Evolutionary conservation across 331 rosid species (phyloP).

Genomic region (Acacia pycnantha): DNA sequence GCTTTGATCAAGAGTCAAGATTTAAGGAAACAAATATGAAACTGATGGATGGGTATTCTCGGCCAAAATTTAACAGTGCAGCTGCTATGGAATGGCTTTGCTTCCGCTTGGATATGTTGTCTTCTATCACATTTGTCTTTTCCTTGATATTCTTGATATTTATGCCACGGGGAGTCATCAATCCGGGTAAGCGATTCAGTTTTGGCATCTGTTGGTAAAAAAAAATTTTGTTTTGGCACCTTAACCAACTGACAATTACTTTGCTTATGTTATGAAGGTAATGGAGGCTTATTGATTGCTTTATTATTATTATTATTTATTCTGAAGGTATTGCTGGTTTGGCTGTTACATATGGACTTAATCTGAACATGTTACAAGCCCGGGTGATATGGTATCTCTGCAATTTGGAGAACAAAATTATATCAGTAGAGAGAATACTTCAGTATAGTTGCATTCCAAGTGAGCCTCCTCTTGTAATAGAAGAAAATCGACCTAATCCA

Average conservation of each 20-base stretch:
- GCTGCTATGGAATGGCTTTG: conserved; percentile 69
- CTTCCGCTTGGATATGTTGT: conserved; percentile 51
- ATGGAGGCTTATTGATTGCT: background rate
- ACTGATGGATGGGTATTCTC: conserved; percentile 59
- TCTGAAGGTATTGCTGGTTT: conserved; percentile 59
- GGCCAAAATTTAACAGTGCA: conserved; percentile 49
- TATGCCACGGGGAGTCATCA: conserved; percentile 22
- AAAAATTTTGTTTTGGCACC: background rate
- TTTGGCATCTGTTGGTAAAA: background rate
- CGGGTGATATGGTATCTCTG: conserved; percentile 46
- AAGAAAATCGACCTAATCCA: conserved; percentile 38
- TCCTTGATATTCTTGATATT: too few relatives aligned
- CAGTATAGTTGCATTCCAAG: conserved; percentile 47
- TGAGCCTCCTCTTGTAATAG: conserved; percentile 58
- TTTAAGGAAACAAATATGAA: conserved; percentile 37
- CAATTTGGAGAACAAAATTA: conserved; percentile 56
- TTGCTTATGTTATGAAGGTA: background rate
- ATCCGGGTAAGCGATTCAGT: conserved; percentile 54
- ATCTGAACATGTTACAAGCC: conserved; percentile 47
- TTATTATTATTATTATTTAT: too few relatives aligned
- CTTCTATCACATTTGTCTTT: too few relatives aligned
- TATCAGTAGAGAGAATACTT: conserved; percentile 66
- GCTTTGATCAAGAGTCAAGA: too few relatives aligned
- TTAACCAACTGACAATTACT: background rate
- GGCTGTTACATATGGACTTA: conserved; percentile 55